phyloP scores from a whole-genome alignment of 2,329 filamentous ascomycete genomes.

The Colletotrichum viniferum region DNA sequence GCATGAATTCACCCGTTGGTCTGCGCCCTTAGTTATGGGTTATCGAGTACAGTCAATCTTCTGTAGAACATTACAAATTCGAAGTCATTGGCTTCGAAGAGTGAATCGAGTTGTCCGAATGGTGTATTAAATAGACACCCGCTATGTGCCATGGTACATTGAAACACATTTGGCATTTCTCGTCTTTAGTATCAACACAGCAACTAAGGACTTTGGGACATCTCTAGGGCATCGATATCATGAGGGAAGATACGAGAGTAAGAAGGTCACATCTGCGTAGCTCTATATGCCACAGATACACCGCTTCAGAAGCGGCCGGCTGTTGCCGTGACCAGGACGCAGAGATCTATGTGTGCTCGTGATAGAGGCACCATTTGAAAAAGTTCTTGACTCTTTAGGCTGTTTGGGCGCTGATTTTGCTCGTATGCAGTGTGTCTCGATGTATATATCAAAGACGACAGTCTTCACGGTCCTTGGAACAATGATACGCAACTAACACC shows the following conservation, averaged over 20 bases:
- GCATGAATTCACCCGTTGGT: accelerated
- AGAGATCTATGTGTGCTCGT: not conserved
- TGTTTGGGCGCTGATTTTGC: not conserved
- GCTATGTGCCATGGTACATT: not conserved
- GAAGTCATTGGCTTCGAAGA: not conserved
- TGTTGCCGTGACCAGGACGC: not conserved
- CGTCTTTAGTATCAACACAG: not conserved
- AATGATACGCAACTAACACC: not conserved
- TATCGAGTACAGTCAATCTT: not conserved
- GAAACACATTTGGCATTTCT: not conserved
- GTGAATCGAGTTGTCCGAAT: not conserved
- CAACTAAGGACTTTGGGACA: not conserved
- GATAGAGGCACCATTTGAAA: not conserved
- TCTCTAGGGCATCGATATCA: not conserved
- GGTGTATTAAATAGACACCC: not conserved
- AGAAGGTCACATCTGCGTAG: not conserved
- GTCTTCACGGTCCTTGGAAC: not conserved
- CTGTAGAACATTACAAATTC: no score
- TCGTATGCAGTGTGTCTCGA: not conserved
- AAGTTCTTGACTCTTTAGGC: not conserved
- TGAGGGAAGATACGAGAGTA: not conserved
- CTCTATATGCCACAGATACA: not conserved
- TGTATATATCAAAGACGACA: not conserved
- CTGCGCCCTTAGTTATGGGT: not conserved
- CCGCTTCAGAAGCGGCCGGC: not conserved